A percentile compares a stretch with the other conserved stretches of the same genome.
Conservation (phyloP, 192 early-diverging fungal genomes). For the Coemansia sp. region DNA sequence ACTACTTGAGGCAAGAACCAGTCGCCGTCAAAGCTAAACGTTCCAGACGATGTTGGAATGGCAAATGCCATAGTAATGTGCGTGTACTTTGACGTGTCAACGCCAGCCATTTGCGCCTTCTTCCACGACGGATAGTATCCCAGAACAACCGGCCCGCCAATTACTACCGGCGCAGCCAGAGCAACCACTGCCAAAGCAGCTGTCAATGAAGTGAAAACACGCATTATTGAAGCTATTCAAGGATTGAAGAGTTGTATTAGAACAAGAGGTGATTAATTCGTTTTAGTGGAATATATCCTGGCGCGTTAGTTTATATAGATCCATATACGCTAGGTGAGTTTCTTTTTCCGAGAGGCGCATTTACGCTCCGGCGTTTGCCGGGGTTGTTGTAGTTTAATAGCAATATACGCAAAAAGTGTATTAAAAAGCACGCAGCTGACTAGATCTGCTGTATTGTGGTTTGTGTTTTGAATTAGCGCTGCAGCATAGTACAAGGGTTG, state of each 20-base stretch:
- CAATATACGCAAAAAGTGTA: no score
- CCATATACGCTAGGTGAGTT: no score
- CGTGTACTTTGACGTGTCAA: slow-evolving; percentile 58
- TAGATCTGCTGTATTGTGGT: neutral
- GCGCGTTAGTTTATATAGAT: no score
- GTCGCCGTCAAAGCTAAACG: slow-evolving; percentile 37
- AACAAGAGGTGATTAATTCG: neutral
- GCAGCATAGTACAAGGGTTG: neutral
- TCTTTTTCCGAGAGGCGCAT: no score
- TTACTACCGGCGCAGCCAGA: slow-evolving; percentile 1
- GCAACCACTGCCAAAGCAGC: neutral
- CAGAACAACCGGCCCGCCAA: slow-evolving; percentile 21
- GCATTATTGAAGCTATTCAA: neutral
- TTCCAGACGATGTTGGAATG: slow-evolving; percentile 41
- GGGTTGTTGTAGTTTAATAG: no score
- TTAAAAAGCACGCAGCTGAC: no score
- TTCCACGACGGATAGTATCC: slow-evolving; percentile 54
- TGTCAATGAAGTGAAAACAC: neutral
- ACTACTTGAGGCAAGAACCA: slow-evolving; percentile 53
- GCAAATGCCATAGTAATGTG: slow-evolving; percentile 70
- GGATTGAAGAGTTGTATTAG: neutral
- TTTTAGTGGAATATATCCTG: neutral
- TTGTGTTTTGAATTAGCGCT: neutral
- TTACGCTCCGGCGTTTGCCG: no score
- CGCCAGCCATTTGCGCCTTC: slow-evolving; percentile 14